Evolutionary conservation across 1,284 basidiomycete genomes (phyloP), one percentile per base, ranked within the genome.

Genomic region (Ganoderma multipileum): DNA sequence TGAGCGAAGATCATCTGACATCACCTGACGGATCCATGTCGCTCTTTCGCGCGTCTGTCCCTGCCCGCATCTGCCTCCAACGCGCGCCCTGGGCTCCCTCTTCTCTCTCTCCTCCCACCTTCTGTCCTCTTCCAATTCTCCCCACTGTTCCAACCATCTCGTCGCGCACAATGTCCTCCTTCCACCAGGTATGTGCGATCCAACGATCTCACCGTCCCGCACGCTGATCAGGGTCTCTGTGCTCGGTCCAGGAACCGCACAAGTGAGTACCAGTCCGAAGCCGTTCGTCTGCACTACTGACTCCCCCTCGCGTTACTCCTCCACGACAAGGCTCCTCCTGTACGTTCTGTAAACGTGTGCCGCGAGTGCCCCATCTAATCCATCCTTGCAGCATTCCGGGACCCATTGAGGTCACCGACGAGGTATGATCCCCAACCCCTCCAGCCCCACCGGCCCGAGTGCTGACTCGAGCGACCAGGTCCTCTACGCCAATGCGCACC

Each of bases 401-500:
- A 20, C 94, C 94, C 47, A 93, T 95, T 75, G 94, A 95, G 80
- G 85, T 94, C 71, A 79, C 91, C 55, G 91, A 96, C 79, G 93
- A 95, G 78, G 93, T 92, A 71, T 50, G 58, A 18, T 44, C 26
- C 23, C 44, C 61, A 59, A 60, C 64, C 36, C 57, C 33, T 8
- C 55, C 18, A 16, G 61, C 16, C 52, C 38, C 38, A 33, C 36
- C 63, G 26, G 26, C 28, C 39, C 63, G 39, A n/a, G 26, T 20
- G 28, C 39, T 65, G 36, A 44, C 39, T 67, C 55, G 65, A 33
- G 36, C 36, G 47, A 36, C 58, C 63, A 88, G 87, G 87, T 90
- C 68, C 84, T 95, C 72, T 91, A 84, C 76, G 94, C 94, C 71
- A 95, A 95, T 84, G 94, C 95, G 0, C 93, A 93, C 72, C 94